Evolutionary conservation across 2,329 filamentous ascomycete species (phyloP), one percentile per base, ranked within the genome.

Genomic region (Mariannaea sp.): DNA sequence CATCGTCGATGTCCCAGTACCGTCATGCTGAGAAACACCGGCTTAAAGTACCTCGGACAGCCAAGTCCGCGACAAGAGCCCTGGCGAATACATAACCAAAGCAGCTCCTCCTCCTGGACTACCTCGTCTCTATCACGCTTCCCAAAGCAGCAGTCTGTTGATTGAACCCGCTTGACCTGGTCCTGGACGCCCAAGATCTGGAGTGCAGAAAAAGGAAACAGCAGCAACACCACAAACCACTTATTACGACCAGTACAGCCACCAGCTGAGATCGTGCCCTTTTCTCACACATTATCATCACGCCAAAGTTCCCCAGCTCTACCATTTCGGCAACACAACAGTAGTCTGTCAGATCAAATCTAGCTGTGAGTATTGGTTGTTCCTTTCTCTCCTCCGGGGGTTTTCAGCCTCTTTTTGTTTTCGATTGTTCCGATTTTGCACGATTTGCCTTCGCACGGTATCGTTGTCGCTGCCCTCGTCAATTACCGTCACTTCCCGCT

Each of bases 41-140:
- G 46, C 33, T 49, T 26, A 38, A 62, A 39, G 62, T 60, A 61
- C 53, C 57, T 56, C 43, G 46, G 49, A 38, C 43, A 44, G 44
- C 51, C 53, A 60, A 60, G 53, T 65, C 56, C 55, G 55, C 60
- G 53, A 47, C 53, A 54, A 35, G 49, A 58, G 59, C 58, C 53
- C 55, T 45, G 50, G 54, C 54, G 57, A 66, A 58, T 68, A 68
- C 64, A 67, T 67, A 68, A 66, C 58, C 56, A 55, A 60, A 61
- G 53, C 51, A 54, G 60, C 45, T 63, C 62, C 65, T 68, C 65
- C 49, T 38, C 55, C 53, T 55, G 53, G 51, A 33, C 53, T 58
- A 55, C 56, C 49, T 62, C 46, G 52, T 54, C 43, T 53, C 50
- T 24, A 57, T 51, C 48, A 53, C 48, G 42, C 49, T 50, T 65